phyloP scores from a whole-genome alignment of 805 yeast genomes.

The Hanseniaspora jakobsenii region DNA sequence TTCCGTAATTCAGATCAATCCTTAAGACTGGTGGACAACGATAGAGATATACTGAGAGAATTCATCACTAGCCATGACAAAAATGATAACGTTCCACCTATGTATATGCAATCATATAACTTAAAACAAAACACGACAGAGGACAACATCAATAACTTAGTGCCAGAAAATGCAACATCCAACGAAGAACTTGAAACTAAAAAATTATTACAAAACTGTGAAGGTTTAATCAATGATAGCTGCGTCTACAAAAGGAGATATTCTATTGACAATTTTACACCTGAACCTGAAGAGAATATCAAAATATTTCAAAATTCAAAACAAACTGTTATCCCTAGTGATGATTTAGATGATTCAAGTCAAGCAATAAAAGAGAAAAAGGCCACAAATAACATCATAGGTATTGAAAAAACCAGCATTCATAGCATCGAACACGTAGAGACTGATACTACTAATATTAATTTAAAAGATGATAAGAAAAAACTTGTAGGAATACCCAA shows the following conservation, averaged over 20 bases:
- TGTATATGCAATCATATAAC: conserved; percentile 12
- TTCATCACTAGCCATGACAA: conserved; percentile 12
- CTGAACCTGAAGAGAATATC: conserved; percentile 1
- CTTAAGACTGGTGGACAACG: conserved; percentile 12
- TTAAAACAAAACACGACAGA: neutral
- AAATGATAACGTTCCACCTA: conserved; percentile 9
- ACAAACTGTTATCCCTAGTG: neutral
- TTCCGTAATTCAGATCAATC: conserved; percentile 10
- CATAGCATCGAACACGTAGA: too few species aligned
- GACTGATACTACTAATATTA: too few species aligned
- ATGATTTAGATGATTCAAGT: neutral
- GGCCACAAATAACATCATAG: too few species aligned
- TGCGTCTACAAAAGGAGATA: neutral
- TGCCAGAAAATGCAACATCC: too few species aligned
- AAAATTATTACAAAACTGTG: too few species aligned
- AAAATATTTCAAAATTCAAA: neutral
- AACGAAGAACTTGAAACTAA: too few species aligned
- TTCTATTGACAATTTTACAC: conserved; percentile 2
- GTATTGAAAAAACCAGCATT: neutral
- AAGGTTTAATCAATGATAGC: too few species aligned
- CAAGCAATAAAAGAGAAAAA: too few species aligned
- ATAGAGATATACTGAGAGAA: conserved; percentile 10
- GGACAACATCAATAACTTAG: too few species aligned
- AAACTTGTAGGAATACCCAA: too few species aligned
- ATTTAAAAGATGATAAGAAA: too few species aligned